These are phyloP conservation scores for Coemansia sp. DNA, from an alignment of 192 early-diverging fungal genomes.

Conservation along the genomic window DNA sequence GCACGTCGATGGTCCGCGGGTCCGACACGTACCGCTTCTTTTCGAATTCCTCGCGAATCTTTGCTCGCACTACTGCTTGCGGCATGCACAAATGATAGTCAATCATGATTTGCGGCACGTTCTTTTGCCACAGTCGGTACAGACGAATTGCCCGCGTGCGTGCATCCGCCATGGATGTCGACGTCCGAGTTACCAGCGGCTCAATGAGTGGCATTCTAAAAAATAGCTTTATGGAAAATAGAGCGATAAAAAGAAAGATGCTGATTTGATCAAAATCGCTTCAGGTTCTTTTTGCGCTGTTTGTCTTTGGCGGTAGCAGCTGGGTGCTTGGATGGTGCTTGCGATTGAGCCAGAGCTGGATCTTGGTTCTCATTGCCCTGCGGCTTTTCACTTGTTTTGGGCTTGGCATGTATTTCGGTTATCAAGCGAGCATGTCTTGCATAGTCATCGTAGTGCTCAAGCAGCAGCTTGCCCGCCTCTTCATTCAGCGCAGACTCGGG, in stretches of 20 bases:
- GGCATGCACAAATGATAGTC: constrained; percentile 74
- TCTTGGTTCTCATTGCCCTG: constrained; percentile 20
- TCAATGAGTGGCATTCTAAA: constrained; percentile 42
- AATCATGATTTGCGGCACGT: constrained; percentile 67
- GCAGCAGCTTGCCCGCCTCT: constrained; percentile 85
- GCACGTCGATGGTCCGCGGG: constrained; percentile 72
- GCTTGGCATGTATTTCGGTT: constrained; percentile 75
- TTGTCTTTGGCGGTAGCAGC: constrained; percentile 10
- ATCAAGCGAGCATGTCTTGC: constrained; percentile 74
- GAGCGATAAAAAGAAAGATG: background rate
- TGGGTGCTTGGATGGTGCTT: background rate
- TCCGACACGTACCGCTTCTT: constrained; percentile 77
- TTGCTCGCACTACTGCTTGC: constrained; percentile 66
- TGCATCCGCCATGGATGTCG: constrained; percentile 62
- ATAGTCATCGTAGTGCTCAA: constrained; percentile 86
- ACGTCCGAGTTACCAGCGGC: constrained; percentile 51
- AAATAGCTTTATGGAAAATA: background rate
- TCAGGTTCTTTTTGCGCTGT: constrained; percentile 51
- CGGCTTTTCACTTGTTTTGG: constrained; percentile 14
- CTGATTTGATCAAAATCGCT: constrained; percentile 32
- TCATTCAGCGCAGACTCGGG: constrained; percentile 95
- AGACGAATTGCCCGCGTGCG: constrained; percentile 60
- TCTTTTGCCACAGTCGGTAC: constrained; percentile 69
- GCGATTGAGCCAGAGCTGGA: constrained; percentile 1
- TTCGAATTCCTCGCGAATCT: constrained; percentile 88